phyloP scores from a whole-genome alignment of 2,329 filamentous ascomycete species.

The Nemania abortiva region DNA sequence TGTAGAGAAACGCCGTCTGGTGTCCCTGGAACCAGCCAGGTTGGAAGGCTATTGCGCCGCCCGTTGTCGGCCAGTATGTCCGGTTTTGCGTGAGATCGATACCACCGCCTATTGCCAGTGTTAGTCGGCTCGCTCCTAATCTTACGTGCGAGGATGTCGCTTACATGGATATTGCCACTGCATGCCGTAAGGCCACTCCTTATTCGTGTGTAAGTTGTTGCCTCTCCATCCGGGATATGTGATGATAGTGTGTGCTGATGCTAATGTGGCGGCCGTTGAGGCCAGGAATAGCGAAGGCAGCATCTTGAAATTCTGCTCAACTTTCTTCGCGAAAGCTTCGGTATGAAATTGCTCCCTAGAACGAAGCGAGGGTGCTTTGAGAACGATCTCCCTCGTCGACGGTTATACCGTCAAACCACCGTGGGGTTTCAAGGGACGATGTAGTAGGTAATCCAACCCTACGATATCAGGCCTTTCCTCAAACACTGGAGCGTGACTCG shows the following conservation, averaged over 20 bases:
- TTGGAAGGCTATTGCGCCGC: conserved; percentile 89
- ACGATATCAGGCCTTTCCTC: background rate
- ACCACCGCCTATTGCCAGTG: conserved; percentile 76
- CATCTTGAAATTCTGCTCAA: conserved; percentile 54
- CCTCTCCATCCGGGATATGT: conserved; percentile 89
- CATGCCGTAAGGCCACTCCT: conserved; percentile 87
- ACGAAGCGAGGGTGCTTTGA: conserved; percentile 9
- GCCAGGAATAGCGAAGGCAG: conserved; percentile 59
- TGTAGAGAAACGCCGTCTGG: conserved; percentile 81
- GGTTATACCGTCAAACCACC: conserved; percentile 7
- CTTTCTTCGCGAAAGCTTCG: background rate
- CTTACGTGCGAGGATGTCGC: conserved; percentile 49
- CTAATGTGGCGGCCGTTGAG: conserved; percentile 62
- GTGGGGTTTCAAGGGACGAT: background rate
- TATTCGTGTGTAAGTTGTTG: conserved; percentile 84
- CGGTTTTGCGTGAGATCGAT: conserved; percentile 82
- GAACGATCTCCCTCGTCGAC: conserved; percentile 7
- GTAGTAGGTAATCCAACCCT: background rate
- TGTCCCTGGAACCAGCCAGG: conserved; percentile 98
- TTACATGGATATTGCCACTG: conserved; percentile 96
- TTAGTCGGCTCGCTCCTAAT: conserved; percentile 1
- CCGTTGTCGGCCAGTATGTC: conserved; percentile 89
- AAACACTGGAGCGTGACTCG: background rate
- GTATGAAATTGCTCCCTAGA: conserved; percentile 9
- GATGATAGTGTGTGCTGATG: conserved; percentile 82